Percentiles rank a stretch among this genome's conserved stretches.
Evolutionary conservation across 2,329 filamentous ascomycete genomes (phyloP).

Genomic region (Talaromyces marneffei): DNA sequence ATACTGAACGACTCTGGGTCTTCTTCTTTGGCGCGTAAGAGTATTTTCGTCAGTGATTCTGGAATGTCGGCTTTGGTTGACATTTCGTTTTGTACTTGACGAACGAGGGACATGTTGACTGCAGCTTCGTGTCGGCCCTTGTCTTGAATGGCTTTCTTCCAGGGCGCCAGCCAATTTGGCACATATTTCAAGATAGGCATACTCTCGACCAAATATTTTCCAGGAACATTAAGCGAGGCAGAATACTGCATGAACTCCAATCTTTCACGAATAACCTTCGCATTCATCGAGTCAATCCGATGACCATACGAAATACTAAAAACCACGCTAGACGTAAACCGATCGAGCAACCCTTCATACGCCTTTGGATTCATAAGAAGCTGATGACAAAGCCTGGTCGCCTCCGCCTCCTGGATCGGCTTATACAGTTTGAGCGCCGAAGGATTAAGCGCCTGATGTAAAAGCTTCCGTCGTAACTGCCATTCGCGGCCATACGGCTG

Average conservation of each 20-base stretch:
- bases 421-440: conserved; percentile 45
- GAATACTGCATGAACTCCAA: conserved; percentile 47
- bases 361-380: conserved; percentile 36
- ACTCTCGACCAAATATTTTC: conserved; percentile 43
- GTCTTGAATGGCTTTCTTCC: conserved; percentile 33
- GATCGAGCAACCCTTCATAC: conserved; percentile 43
- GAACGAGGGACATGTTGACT: conserved; percentile 37
- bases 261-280: conserved; percentile 41
- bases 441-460: conserved; percentile 46
- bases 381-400: conserved; percentile 39
- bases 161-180: conserved; percentile 41
- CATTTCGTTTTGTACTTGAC: conserved; percentile 33
- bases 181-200: conserved; percentile 42
- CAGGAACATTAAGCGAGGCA: conserved; percentile 45
- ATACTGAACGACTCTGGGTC: conserved; percentile 29
- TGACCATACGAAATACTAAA: conserved; percentile 49
- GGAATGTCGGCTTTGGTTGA: conserved; percentile 30
- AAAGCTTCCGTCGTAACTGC: conserved; percentile 40
- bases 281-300: conserved; percentile 45
- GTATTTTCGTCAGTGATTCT: conserved; percentile 41
- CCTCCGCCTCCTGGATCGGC: conserved; percentile 47
- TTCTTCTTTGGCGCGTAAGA: conserved; percentile 38
- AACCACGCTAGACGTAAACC: conserved; percentile 46
- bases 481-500: conserved; percentile 49
- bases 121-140: conserved; percentile 20